Percentiles rank a stretch among this genome's conserved stretches.
phyloP scores from a whole-genome alignment of 108 stramenopile genomes.

The Craspedostauros australis region DNA sequence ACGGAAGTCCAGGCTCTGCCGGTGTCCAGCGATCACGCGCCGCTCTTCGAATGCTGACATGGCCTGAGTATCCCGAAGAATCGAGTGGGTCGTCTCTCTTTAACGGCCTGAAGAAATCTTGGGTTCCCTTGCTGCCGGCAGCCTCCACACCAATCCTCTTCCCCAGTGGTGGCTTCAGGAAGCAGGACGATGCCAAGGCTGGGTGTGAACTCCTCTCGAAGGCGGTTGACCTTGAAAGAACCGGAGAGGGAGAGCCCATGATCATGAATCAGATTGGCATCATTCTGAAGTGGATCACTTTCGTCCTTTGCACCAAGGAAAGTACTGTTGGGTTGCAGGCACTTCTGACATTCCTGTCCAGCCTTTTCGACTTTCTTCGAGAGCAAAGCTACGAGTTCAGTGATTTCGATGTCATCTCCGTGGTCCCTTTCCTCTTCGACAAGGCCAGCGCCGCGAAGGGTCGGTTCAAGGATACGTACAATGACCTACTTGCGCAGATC shows the following conservation, averaged over 20 bases:
- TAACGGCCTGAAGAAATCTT: constrained; percentile 51
- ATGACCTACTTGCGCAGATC: constrained; percentile 37
- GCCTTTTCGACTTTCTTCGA: constrained; percentile 33
- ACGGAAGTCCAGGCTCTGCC: background rate
- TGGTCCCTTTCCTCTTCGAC: constrained; percentile 73
- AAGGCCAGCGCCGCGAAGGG: constrained; percentile 73
- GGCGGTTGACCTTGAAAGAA: constrained; percentile 47
- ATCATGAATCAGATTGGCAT: constrained; percentile 62
- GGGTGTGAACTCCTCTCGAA: constrained; percentile 57
- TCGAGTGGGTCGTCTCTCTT: constrained; percentile 32
- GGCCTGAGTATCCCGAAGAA: constrained; percentile 86
- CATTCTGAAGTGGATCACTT: constrained; percentile 68
- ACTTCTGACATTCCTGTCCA: constrained; percentile 43
- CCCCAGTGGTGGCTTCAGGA: constrained; percentile 55
- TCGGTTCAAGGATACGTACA: constrained; percentile 49
- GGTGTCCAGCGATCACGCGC: constrained; percentile 16
- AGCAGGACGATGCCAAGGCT: constrained; percentile 64
- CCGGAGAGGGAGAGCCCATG: constrained; percentile 28
- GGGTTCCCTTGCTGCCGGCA: constrained; percentile 43
- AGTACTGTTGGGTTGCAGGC: constrained; percentile 64
- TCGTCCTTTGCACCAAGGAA: constrained; percentile 64
- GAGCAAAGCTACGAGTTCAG: constrained; percentile 36
- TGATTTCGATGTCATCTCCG: constrained; percentile 48
- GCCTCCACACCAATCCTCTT: constrained; percentile 45
- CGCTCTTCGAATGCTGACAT: constrained; percentile 23